Conservation (phyloP, 768 basidiomycete genomes). For the Tricholoma sp. region DNA sequence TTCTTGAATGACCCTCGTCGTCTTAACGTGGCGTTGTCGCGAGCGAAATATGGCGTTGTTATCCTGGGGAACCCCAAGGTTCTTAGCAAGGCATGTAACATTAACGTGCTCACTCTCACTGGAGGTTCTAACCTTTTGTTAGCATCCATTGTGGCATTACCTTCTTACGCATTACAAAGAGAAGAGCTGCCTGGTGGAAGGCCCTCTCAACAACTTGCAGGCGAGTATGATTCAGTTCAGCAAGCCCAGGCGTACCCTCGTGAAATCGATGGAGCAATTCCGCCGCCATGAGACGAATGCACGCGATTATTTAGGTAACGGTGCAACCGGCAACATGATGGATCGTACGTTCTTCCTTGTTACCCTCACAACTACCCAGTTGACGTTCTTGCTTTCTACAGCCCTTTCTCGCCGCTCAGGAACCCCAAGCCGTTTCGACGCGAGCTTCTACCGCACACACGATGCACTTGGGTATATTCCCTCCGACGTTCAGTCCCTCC, state of each 20-base stretch:
- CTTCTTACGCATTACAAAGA: slow-evolving; percentile 99
- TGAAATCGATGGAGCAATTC: slow-evolving; percentile 90
- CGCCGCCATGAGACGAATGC: slow-evolving; percentile 91
- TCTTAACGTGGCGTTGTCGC: slow-evolving; percentile 93
- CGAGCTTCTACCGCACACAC: slow-evolving; percentile 93
- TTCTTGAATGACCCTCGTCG: slow-evolving; percentile 98
- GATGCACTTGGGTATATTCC: slow-evolving; percentile 93
- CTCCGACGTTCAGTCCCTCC: slow-evolving; percentile 91
- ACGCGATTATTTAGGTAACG: slow-evolving; percentile 59
- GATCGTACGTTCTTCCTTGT: slow-evolving; percentile 41
- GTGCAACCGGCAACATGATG: slow-evolving; percentile 34
- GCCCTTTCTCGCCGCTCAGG: slow-evolving; percentile 66
- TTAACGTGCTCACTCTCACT: background rate
- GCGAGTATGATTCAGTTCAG: slow-evolving; percentile 99
- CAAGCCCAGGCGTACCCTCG: slow-evolving; percentile 87
- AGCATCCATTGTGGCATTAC: slow-evolving; percentile 99
- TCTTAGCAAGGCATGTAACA: slow-evolving; percentile 79
- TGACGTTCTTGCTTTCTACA: slow-evolving; percentile 10
- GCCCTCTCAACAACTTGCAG: slow-evolving; percentile 93
- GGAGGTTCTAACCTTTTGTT: slow-evolving; percentile 10
- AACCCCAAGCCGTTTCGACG: slow-evolving; percentile 91
- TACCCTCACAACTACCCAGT: background rate
- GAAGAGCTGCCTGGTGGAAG: slow-evolving; percentile 89
- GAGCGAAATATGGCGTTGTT: slow-evolving; percentile 97
- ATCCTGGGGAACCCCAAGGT: slow-evolving; percentile 99